Evolutionary conservation across 2,329 filamentous ascomycete genomes (phyloP).

Genomic region (Fusarium hostae): DNA sequence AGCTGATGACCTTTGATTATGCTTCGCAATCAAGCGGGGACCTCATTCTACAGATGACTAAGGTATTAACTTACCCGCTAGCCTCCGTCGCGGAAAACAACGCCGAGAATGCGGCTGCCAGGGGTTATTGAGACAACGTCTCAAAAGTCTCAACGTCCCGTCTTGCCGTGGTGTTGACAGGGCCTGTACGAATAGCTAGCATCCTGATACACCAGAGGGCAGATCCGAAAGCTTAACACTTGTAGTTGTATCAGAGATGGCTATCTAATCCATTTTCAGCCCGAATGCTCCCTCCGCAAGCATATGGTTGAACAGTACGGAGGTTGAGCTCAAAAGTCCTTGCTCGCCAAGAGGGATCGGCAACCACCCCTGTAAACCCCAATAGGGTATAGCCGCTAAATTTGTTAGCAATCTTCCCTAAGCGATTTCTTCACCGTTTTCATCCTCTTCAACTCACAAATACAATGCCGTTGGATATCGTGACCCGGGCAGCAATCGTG

Average conservation of each 20-base stretch:
- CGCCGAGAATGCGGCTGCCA: conserved; percentile 16
- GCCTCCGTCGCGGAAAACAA: conserved; percentile 6
- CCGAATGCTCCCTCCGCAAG: no score
- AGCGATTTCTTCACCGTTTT: no score
- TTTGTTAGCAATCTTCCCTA: no score
- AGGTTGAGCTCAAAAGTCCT: no score
- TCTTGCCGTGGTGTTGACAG: background rate
- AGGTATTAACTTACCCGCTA: conserved; percentile 6
- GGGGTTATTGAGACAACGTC: background rate
- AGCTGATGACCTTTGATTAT: background rate
- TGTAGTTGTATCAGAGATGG: background rate
- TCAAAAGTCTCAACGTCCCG: conserved; percentile 7
- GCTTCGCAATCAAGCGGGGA: background rate
- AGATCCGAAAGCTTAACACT: conserved; percentile 4
- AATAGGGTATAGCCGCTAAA: no score
- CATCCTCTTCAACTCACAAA: no score
- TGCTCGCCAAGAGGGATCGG: no score
- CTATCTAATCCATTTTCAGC: background rate
- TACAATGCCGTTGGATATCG: no score
- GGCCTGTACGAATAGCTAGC: conserved; percentile 2
- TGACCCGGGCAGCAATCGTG: no score
- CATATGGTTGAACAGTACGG: no score
- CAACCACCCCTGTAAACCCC: no score
- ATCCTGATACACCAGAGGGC: background rate
- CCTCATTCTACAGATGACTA: conserved; percentile 5